Percentiles rank a stretch among this genome's conserved stretches.
These are phyloP conservation scores for Trichoderma gamsii DNA, from an alignment of 495 filamentous ascomycete species.

Conservation along the genomic window DNA sequence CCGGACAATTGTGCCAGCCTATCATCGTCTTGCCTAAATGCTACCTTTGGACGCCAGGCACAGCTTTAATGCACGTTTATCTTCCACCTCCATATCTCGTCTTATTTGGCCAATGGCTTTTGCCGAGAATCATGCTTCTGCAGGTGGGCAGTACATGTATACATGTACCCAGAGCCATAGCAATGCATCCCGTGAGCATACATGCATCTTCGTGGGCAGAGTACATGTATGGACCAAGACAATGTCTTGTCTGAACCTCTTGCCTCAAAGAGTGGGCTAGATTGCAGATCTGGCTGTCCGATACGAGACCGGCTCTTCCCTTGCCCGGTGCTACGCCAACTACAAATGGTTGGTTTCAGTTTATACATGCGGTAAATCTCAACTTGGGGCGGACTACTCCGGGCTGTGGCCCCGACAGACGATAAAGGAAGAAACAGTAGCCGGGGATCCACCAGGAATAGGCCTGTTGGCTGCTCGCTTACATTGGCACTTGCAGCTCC, in stretches of 20 bases:
- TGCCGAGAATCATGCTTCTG: too few species aligned
- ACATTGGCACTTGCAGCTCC: neutral
- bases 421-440: too few species aligned
- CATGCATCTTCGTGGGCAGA: neutral
- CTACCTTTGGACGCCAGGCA: too few species aligned
- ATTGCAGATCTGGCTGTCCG: slow-evolving; percentile 1
- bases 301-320: neutral
- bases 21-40: too few species aligned
- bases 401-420: neutral
- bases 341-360: neutral
- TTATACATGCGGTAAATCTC: neutral
- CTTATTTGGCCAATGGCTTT: too few species aligned
- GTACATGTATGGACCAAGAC: too few species aligned
- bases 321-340: neutral
- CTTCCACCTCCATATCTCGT: too few species aligned
- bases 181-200: neutral
- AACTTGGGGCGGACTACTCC: neutral
- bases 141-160: too few species aligned
- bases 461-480: too few species aligned
- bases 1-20: too few species aligned
- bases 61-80: too few species aligned
- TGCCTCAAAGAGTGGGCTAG: neutral
- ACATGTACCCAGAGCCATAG: neutral
- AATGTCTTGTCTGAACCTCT: neutral
- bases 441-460: too few species aligned